Conservation (phyloP, 129 eudicot genomes). For the Centella asiatica region DNA sequence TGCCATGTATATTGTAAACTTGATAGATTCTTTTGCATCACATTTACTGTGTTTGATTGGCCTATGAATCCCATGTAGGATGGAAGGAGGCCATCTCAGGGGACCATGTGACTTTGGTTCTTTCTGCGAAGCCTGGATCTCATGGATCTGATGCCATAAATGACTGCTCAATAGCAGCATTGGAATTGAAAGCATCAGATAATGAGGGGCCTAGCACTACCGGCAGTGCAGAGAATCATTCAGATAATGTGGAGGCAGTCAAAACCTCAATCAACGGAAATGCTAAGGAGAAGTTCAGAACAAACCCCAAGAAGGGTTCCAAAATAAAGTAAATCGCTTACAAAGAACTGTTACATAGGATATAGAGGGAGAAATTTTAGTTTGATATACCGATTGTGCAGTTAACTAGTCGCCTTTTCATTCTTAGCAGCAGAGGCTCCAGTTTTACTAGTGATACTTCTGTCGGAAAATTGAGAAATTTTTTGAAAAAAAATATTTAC, state of each 20-base stretch:
- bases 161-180: constrained; percentile 2
- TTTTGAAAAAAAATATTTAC: constrained; percentile 10
- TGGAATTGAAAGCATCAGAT: constrained; percentile 12
- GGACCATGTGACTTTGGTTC: constrained; percentile 55
- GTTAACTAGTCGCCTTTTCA: constrained; percentile 27
- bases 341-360: constrained; percentile 32
- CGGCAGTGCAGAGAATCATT: constrained; percentile 19
- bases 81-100: constrained; percentile 76
- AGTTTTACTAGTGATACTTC: constrained; percentile 18
- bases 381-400: constrained; percentile 40
- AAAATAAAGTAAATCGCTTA: constrained; percentile 42
- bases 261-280: constrained; percentile 22
- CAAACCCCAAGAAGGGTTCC: constrained; percentile 33
- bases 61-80: constrained; percentile 33
- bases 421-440: constrained; percentile 27
- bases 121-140: constrained; percentile 26
- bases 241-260: constrained; percentile 7
- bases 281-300: constrained; percentile 28
- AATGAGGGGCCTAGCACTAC: constrained; percentile 7
- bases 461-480: constrained; percentile 17
- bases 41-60: constrained; percentile 2
- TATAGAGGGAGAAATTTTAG: constrained; percentile 15
- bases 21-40: neutral
- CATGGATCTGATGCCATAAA: constrained; percentile 19
- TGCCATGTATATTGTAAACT: neutral